Evolutionary conservation across 345 rosid genomes (phyloP).

Genomic region (Nephelium lappaceum): DNA sequence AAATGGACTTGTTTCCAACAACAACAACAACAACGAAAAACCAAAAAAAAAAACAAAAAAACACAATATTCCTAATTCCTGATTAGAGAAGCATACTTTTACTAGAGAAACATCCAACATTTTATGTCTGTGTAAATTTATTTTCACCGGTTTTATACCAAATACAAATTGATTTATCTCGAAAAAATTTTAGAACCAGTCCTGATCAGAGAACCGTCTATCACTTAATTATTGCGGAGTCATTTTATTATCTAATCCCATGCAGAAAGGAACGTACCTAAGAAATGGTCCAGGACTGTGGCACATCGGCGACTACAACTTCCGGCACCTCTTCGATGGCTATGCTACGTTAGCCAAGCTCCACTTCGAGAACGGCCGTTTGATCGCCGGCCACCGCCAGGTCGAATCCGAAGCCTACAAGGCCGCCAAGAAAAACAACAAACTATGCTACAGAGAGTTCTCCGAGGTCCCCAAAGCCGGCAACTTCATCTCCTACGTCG

Average conservation of each 20-base stretch:
- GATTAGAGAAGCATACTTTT: too few relatives aligned
- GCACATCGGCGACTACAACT: slow-evolving; percentile 76
- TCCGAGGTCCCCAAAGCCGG: slow-evolving; percentile 73
- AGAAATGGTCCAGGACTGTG: slow-evolving; percentile 96
- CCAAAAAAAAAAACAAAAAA: too few relatives aligned
- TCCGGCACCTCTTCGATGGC: slow-evolving; percentile 98
- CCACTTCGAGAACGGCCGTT: slow-evolving; percentile 61
- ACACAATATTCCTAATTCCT: too few relatives aligned
- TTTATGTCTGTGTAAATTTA: too few relatives aligned
- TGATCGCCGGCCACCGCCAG: slow-evolving; percentile 78
- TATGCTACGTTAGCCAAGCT: slow-evolving; percentile 80
- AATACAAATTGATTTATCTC: too few relatives aligned
- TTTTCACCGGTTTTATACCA: too few relatives aligned
- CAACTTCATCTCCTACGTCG: slow-evolving; percentile 66
- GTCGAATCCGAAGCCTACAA: slow-evolving; percentile 85
- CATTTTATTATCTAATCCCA: slow-evolving; percentile 11
- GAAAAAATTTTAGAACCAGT: too few relatives aligned
- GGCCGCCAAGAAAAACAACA: slow-evolving; percentile 72
- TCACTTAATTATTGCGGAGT: too few relatives aligned
- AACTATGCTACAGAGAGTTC: slow-evolving; percentile 86
- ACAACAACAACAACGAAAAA: too few relatives aligned
- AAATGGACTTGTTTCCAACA: too few relatives aligned
- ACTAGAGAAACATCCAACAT: too few relatives aligned
- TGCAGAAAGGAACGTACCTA: slow-evolving; percentile 91
- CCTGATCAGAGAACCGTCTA: too few relatives aligned